Percentiles rank a stretch among this genome's conserved stretches.
Evolutionary conservation across 23 red algal genomes (phyloP).

Genomic region (Gracilariopsis chorda): DNA sequence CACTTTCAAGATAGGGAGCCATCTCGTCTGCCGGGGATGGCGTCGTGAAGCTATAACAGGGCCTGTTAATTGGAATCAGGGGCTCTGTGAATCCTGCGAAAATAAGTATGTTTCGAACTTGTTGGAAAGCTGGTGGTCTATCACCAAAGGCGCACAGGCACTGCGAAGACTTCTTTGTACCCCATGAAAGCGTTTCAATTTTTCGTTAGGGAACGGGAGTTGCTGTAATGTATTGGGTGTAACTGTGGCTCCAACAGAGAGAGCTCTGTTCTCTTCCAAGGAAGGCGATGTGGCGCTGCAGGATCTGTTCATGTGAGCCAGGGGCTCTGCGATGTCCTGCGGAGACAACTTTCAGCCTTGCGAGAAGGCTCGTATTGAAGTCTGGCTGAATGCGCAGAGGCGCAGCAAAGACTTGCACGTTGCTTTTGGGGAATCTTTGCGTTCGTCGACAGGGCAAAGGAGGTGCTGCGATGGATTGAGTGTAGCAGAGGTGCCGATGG

Average conservation of each 20-base stretch:
- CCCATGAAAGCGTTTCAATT: neutral
- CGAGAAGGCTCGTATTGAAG: slow-evolving; percentile 27
- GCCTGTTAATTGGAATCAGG: no score
- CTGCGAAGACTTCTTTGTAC: no score
- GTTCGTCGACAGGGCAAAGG: slow-evolving; percentile 15
- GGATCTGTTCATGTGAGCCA: slow-evolving; percentile 12
- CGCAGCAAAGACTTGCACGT: slow-evolving; percentile 18
- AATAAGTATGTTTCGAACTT: no score
- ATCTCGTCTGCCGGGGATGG: no score
- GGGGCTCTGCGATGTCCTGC: slow-evolving; percentile 23
- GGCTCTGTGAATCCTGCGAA: no score
- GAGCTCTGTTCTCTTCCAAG: neutral
- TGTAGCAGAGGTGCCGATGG: slow-evolving; percentile 1
- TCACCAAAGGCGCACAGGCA: no score
- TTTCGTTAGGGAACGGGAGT: neutral
- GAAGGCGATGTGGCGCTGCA: neutral
- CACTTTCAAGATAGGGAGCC: no score
- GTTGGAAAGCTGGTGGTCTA: no score
- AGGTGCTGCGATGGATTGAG: slow-evolving; percentile 8
- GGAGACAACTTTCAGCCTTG: slow-evolving; percentile 12
- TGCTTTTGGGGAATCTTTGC: neutral
- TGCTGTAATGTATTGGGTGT: neutral
- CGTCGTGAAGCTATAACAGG: no score
- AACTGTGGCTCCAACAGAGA: neutral
- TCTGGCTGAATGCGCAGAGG: slow-evolving; percentile 36